Conservation (phyloP, 2,329 filamentous ascomycete species). For the Ceratocystis colombiana region DNA sequence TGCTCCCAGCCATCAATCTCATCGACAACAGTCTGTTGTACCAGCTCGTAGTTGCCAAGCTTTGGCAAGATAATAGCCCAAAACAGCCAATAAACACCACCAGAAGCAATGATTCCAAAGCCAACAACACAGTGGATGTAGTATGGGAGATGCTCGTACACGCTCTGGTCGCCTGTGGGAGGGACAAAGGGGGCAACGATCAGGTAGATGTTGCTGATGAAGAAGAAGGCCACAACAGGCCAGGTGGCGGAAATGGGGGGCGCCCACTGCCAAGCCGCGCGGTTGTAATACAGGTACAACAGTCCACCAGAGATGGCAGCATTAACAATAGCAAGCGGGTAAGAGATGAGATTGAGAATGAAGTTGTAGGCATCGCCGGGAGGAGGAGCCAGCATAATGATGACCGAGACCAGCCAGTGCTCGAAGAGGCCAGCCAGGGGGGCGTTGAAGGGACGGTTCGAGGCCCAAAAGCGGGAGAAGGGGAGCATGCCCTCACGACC, state of each 20-base stretch:
- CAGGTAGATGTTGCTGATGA: conserved; percentile 52
- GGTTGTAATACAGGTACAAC: conserved; percentile 44
- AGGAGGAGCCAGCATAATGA: conserved; percentile 57
- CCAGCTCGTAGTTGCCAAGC: conserved; percentile 46
- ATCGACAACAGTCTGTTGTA: conserved; percentile 45
- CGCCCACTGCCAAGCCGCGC: conserved; percentile 41
- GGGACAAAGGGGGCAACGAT: conserved; percentile 50
- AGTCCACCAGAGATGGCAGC: conserved; percentile 45
- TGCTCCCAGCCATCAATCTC: conserved; percentile 54
- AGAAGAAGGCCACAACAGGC: conserved; percentile 48
- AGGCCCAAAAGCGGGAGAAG: conserved; percentile 52
- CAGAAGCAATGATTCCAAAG: conserved; percentile 43
- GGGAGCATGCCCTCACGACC: conserved; percentile 57
- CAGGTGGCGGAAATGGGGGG: conserved; percentile 46
- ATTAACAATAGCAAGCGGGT: conserved; percentile 51
- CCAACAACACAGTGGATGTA: conserved; percentile 50
- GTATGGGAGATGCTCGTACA: conserved; percentile 47
- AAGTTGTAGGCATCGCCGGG: conserved; percentile 59
- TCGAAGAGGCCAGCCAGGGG: conserved; percentile 51
- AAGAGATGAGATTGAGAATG: conserved; percentile 52
- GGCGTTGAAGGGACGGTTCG: conserved; percentile 53
- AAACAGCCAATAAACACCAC: conserved; percentile 47
- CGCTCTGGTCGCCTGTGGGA: conserved; percentile 41
- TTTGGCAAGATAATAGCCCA: conserved; percentile 46
- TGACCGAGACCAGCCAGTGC: conserved; percentile 54